Conservation (phyloP, 2,329 filamentous ascomycete species). For the Beauveria scarabaeidicola region DNA sequence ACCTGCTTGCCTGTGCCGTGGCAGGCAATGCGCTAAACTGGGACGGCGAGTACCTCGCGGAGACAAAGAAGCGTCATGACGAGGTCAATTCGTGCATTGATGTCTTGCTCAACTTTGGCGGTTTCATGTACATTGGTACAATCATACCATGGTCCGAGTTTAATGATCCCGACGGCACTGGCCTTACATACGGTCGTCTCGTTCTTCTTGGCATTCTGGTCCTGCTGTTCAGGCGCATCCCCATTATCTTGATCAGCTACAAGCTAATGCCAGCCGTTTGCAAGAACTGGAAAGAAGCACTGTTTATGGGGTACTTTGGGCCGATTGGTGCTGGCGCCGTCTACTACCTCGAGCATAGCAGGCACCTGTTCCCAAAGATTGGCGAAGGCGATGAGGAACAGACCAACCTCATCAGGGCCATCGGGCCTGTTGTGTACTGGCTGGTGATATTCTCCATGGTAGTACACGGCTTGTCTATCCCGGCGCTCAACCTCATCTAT, state of each 20-base stretch:
- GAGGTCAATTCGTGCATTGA: conserved; percentile 53
- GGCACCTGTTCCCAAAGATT: conserved; percentile 30
- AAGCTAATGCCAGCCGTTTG: conserved; percentile 45
- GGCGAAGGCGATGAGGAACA: conserved; percentile 27
- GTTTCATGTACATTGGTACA: conserved; percentile 51
- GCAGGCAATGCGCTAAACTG: conserved; percentile 53
- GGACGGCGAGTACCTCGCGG: conserved; percentile 50
- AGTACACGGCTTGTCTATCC: conserved; percentile 40
- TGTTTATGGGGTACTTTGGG: conserved; percentile 62
- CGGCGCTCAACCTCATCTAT: conserved; percentile 32
- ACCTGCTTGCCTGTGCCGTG: conserved; percentile 52
- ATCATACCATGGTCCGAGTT: conserved; percentile 49
- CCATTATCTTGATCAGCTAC: conserved; percentile 44
- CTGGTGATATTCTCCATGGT: conserved; percentile 32
- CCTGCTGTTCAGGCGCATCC: conserved; percentile 47
- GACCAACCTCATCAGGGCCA: conserved; percentile 27
- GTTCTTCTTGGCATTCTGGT: conserved; percentile 44
- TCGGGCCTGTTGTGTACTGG: conserved; percentile 16
- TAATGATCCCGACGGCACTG: conserved; percentile 41
- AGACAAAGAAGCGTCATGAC: conserved; percentile 48
- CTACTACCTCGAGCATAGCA: conserved; percentile 56
- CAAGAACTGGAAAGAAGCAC: conserved; percentile 46
- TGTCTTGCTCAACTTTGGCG: conserved; percentile 50
- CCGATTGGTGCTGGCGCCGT: conserved; percentile 70
- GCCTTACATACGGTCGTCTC: conserved; percentile 42